These are phyloP conservation scores for Talaromyces nanjingensis DNA, from an alignment of 495 filamentous ascomycete genomes.

Conservation along the genomic window DNA sequence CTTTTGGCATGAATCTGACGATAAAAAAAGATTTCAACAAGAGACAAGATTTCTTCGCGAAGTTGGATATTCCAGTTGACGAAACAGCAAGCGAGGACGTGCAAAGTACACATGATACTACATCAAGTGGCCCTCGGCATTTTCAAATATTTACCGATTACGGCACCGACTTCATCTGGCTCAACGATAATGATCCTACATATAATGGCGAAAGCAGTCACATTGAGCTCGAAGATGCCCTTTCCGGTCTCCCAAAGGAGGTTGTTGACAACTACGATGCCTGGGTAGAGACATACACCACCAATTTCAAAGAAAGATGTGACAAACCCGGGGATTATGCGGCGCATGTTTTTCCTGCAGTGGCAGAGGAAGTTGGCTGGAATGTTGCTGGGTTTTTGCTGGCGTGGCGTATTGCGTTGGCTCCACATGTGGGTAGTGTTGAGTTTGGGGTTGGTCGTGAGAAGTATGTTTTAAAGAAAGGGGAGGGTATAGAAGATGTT, in stretches of 20 bases:
- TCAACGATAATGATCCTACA: constrained; percentile 7
- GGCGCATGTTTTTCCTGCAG: constrained; percentile 9
- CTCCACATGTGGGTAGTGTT: constrained; percentile 14
- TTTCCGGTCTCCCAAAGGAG: constrained; percentile 10
- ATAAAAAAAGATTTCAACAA: constrained; percentile 3
- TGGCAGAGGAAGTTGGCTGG: constrained; percentile 16
- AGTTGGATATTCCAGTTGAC: not conserved
- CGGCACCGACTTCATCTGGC: constrained; percentile 18
- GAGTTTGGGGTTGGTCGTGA: constrained; percentile 10
- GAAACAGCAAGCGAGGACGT: not conserved
- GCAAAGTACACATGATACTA: not conserved
- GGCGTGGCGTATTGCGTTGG: constrained; percentile 19
- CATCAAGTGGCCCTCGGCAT: constrained; percentile 4
- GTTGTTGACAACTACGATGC: constrained; percentile 13
- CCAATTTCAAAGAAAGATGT: constrained; percentile 11
- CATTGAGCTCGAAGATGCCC: constrained; percentile 10
- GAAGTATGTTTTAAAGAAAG: constrained; percentile 12
- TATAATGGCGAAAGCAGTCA: constrained; percentile 1
- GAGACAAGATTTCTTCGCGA: constrained; percentile 1
- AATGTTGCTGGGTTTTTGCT: constrained; percentile 19
- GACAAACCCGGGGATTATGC: constrained; percentile 9
- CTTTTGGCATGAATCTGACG: constrained; percentile 15
- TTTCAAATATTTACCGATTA: constrained; percentile 19
- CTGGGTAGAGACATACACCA: constrained; percentile 17
- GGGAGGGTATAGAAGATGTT: not conserved